Percentiles rank a stretch among this genome's conserved stretches.
Conservation (phyloP, 2,329 filamentous ascomycete genomes). For the Bimuria novae-zelandiae region DNA sequence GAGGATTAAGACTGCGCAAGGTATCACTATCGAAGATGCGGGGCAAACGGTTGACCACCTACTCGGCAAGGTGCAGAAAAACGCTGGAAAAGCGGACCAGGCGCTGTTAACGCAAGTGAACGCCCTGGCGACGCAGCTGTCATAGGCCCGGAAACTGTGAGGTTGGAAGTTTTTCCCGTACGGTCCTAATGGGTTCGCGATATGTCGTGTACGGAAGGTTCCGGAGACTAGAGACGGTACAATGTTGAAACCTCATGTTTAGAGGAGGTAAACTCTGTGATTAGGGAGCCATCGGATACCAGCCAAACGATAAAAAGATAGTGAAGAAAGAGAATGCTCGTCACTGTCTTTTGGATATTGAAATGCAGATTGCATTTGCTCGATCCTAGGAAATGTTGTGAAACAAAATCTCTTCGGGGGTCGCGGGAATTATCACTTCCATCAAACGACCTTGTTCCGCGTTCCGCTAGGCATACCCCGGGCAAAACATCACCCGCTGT, state of each 20-base stretch:
- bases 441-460: not conserved
- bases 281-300: not conserved
- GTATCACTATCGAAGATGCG: slow-evolving; percentile 50
- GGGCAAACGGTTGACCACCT: slow-evolving; percentile 60
- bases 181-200: too few relatives aligned
- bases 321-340: too few relatives aligned
- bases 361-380: too few relatives aligned
- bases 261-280: not conserved
- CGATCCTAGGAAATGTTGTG: too few relatives aligned
- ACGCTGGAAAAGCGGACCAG: slow-evolving; percentile 55
- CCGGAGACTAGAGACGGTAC: too few relatives aligned
- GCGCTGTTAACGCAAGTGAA: slow-evolving; percentile 55
- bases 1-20: slow-evolving; percentile 64
- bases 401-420: too few relatives aligned
- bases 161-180: not conserved
- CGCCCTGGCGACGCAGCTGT: slow-evolving; percentile 23
- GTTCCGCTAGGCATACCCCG: not conserved
- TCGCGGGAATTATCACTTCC: too few relatives aligned
- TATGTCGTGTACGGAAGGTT: too few relatives aligned
- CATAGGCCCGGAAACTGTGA: not conserved
- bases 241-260: not conserved
- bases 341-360: too few relatives aligned
- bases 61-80: slow-evolving; percentile 60
- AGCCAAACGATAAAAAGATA: too few relatives aligned
- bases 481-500: not conserved